Base-by-base conservation (phyloP, 2,329 filamentous ascomycete species). In the Microdochium paspali region DNA sequence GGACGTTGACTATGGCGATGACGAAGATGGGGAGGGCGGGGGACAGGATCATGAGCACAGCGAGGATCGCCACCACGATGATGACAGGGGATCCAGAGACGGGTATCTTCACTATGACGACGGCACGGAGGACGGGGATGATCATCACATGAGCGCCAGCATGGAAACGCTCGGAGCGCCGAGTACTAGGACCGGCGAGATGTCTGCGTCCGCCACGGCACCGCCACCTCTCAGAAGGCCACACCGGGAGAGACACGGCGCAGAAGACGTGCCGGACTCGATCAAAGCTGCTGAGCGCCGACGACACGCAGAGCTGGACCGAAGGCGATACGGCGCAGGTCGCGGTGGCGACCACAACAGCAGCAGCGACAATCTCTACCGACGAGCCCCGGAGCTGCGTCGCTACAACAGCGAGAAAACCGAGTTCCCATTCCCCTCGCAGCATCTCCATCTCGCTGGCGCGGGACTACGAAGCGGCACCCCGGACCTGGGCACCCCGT, bases 1-100 rank as follows among this genome's bases (percentile, higher is more conserved):
- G 31, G 84, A 85, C 50, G 76, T 78, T 21, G 73, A 79, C 24
- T 76, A 78, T 32, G 76, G 72, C 31, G 77, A 81, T 12, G 73
- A 73, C 10, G 66, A 67, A 5, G 72, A 70, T 2, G 73, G 74
- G 2, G 69, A 70, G 2, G n/a, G n/a, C n/a, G n/a, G n/a, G n/a
- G 69, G 67, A 3, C 68, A 69, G 2, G 63, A 65, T 0, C 59
- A 52, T 1, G 59, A 58, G 0, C 63, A 61, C 6, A 59, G 63
- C 3, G 65, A 61, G 2, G 63, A 63, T 2, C 66, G 66, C n/a
- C 66, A 68, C 15, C 59, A 65, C 40, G 51, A 50, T 47, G 51
- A 55, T 21, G 61, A 57, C 50, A 59, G 50, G 52, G 59, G 51
- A 55, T 60, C 7, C 9, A 15, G n/a, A 4, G 21, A 13, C 10